A percentile compares a stretch with the other conserved stretches of the same genome.
These are phyloP conservation scores for Spinacia oleracea DNA, from an alignment of 179 eudicot species.

Conservation along the genomic window DNA sequence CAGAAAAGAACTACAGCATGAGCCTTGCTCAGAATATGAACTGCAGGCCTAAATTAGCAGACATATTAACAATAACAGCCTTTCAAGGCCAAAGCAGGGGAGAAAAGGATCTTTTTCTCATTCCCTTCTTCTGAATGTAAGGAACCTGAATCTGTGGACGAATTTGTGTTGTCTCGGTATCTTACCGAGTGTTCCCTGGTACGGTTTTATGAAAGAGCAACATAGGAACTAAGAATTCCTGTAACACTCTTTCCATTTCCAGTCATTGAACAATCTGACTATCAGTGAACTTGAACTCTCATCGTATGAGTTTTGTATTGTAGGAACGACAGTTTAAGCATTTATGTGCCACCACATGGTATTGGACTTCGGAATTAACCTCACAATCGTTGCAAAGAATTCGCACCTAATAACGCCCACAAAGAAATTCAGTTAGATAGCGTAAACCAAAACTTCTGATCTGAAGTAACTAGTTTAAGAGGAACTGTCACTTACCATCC, in stretches of 20 bases:
- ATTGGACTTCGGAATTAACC: slow-evolving; percentile 35
- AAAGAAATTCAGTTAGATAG: slow-evolving; percentile 1
- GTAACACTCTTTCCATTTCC: neutral
- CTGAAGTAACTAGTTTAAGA: neutral
- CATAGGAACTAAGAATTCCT: neutral
- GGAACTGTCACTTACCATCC: slow-evolving; percentile 34
- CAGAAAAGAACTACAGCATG: neutral
- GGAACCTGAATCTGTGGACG: neutral
- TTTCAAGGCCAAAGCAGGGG: neutral
- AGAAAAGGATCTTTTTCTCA: neutral
- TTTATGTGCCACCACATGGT: slow-evolving; percentile 47
- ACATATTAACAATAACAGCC: neutral
- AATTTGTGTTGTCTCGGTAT: neutral
- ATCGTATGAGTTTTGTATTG: slow-evolving; percentile 42
- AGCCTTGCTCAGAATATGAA: neutral
- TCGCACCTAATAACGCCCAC: slow-evolving; percentile 28
- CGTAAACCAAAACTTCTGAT: slow-evolving; percentile 6
- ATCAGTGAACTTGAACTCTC: slow-evolving; percentile 18
- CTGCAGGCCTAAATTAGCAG: neutral
- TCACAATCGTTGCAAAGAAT: slow-evolving; percentile 58
- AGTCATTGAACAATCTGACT: neutral
- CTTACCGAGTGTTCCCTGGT: neutral
- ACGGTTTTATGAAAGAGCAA: neutral
- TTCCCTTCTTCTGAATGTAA: neutral
- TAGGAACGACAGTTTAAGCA: slow-evolving; percentile 46